Evolutionary conservation across 345 rosid species (phyloP).

Genomic region (sweet orange (Citrus sinensis)): DNA sequence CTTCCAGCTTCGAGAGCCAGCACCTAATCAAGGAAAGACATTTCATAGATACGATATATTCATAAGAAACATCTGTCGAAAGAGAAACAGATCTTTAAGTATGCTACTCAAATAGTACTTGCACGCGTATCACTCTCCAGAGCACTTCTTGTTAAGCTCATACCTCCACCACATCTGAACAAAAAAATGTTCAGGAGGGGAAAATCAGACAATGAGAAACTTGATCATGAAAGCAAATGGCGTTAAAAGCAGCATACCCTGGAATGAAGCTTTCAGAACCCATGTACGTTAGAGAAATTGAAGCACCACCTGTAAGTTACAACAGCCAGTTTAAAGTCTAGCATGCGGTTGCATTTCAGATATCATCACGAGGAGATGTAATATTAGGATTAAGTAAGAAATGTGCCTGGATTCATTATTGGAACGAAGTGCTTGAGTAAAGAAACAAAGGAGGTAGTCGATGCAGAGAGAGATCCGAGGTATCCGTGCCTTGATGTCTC

Average conservation of each 20-base stretch:
- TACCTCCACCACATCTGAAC: constrained; percentile 88
- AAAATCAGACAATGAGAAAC: not conserved
- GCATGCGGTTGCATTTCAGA: not conserved
- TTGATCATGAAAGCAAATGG: constrained; percentile 11
- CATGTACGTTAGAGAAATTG: constrained; percentile 86
- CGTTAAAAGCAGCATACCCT: constrained; percentile 42
- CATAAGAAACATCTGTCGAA: not conserved
- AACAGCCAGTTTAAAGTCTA: not conserved
- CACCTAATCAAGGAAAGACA: constrained; percentile 36
- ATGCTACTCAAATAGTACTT: constrained; percentile 12
- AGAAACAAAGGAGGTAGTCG: constrained; percentile 86
- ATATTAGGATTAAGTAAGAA: not conserved
- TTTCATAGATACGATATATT: not conserved
- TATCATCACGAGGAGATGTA: not conserved
- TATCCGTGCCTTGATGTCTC: constrained; percentile 91
- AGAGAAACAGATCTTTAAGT: not conserved
- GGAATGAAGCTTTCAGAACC: constrained; percentile 95
- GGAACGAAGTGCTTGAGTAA: constrained; percentile 80
- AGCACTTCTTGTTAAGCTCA: constrained; percentile 96
- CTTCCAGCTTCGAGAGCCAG: constrained; percentile 78
- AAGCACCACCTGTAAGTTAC: constrained; percentile 65
- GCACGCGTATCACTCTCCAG: constrained; percentile 90
- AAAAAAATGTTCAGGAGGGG: not conserved
- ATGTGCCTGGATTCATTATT: constrained; percentile 82
- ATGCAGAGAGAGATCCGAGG: constrained; percentile 86